phyloP scores from a whole-genome alignment of 768 basidiomycete genomes.

The Mycena kentingensis region DNA sequence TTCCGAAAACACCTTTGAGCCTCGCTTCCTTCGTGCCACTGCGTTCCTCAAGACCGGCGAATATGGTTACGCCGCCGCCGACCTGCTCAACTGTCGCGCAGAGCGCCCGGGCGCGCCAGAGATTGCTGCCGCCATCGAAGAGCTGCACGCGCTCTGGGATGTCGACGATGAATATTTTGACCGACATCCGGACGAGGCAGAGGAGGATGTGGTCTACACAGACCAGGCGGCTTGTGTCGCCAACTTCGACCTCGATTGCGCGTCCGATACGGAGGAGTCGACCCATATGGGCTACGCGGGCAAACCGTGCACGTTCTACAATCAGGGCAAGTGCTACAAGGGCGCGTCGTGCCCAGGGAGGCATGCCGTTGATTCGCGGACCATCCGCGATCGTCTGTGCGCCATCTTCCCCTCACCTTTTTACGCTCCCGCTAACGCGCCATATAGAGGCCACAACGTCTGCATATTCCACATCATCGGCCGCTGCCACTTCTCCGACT shows the following conservation, averaged over 20 bases:
- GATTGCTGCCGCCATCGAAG: neutral
- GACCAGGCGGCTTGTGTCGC: neutral
- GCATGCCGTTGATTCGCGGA: neutral
- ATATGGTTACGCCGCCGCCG: neutral
- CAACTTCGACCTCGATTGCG: neutral
- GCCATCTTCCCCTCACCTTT: neutral
- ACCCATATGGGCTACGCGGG: neutral
- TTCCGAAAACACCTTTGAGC: no score
- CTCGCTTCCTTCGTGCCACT: no score
- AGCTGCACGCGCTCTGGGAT: neutral
- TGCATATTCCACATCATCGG: neutral
- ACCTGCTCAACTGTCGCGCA: neutral
- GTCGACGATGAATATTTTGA: constrained; percentile 1
- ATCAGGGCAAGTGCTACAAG: neutral
- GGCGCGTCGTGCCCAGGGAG: neutral
- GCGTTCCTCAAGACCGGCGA: neutral
- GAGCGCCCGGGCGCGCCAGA: neutral
- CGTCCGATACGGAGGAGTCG: neutral
- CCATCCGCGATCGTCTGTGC: neutral
- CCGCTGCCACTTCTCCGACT: neutral
- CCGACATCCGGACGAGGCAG: neutral
- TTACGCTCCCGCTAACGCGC: neutral
- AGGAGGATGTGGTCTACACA: neutral
- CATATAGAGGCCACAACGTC: neutral
- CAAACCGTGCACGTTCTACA: neutral